Evolutionary conservation across 495 filamentous ascomycete genomes (phyloP).

Genomic region (Talaromyces trachyspermus): DNA sequence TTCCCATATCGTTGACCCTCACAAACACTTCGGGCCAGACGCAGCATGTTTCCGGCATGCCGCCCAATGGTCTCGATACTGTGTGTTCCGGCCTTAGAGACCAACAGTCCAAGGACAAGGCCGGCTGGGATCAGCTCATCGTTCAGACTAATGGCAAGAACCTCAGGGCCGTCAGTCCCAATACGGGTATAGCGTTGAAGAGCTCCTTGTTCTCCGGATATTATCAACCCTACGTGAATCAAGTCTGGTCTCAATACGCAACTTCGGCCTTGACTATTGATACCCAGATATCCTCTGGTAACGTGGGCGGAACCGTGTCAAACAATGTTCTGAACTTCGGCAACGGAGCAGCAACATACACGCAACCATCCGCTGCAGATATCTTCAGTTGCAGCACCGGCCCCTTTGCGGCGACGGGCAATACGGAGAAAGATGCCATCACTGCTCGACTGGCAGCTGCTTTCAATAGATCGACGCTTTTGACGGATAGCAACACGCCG

Average conservation of each 20-base stretch:
- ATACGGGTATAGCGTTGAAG: slow-evolving; percentile 50
- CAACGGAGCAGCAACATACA: slow-evolving; percentile 39
- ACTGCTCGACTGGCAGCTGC: slow-evolving; percentile 61
- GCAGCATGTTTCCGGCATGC: slow-evolving; percentile 53
- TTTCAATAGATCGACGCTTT: slow-evolving; percentile 59
- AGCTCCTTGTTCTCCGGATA: slow-evolving; percentile 53
- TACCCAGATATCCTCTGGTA: slow-evolving; percentile 51
- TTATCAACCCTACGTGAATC: slow-evolving; percentile 54
- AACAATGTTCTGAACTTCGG: slow-evolving; percentile 45
- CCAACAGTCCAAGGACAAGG: slow-evolving; percentile 47
- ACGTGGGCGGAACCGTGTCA: slow-evolving; percentile 44
- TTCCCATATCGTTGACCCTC: slow-evolving; percentile 59
- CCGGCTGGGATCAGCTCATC: slow-evolving; percentile 59
- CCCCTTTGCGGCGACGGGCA: slow-evolving; percentile 49
- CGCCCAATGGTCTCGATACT: slow-evolving; percentile 46
- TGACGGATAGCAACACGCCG: slow-evolving; percentile 42
- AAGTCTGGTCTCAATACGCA: slow-evolving; percentile 57
- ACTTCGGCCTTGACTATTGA: slow-evolving; percentile 46
- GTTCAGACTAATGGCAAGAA: slow-evolving; percentile 42
- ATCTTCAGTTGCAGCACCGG: slow-evolving; percentile 70
- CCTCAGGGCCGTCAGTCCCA: slow-evolving; percentile 60
- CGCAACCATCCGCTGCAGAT: slow-evolving; percentile 50
- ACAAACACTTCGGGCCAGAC: slow-evolving; percentile 41
- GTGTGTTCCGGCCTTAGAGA: slow-evolving; percentile 44
- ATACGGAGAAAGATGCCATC: slow-evolving; percentile 42